A percentile compares a stretch with the other conserved stretches of the same genome.
Conservation (phyloP, 257 asterid genomes). For the Oldenlandia corymbosa region DNA sequence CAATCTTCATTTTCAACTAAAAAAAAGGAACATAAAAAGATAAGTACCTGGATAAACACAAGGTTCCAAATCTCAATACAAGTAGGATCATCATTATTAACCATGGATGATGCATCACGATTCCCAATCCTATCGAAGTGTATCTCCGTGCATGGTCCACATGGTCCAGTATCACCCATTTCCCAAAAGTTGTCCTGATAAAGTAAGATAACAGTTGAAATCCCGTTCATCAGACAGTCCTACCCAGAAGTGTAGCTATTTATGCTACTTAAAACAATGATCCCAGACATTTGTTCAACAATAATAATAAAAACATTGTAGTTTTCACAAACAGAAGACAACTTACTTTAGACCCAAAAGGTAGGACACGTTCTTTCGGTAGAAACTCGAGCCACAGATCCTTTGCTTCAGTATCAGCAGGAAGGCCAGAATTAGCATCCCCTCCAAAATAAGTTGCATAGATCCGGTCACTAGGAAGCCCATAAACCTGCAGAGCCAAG, state of each 20-base stretch:
- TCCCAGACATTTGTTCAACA: not conserved
- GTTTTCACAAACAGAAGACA: not conserved
- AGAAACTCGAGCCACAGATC: conserved; percentile 86
- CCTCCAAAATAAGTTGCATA: conserved; percentile 99
- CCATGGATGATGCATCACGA: conserved; percentile 82
- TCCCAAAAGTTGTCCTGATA: conserved; percentile 96
- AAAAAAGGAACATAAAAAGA: not conserved
- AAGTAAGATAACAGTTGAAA: conserved; percentile 11
- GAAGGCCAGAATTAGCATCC: conserved; percentile 80
- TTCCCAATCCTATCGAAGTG: conserved; percentile 93
- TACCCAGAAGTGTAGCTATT: not conserved
- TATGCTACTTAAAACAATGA: not conserved
- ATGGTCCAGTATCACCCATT: conserved; percentile 99
- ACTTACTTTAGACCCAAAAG: conserved; percentile 88
- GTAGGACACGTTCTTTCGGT: conserved; percentile 69
- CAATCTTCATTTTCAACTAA: not conserved
- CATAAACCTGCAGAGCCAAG: conserved; percentile 44
- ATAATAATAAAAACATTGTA: not conserved
- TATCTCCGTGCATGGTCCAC: conserved; percentile 98
- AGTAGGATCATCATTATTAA: conserved; percentile 93
- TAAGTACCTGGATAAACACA: conserved; percentile 84
- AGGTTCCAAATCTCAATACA: conserved; percentile 98
- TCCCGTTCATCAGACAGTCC: not conserved
- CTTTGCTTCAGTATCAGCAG: conserved; percentile 79
- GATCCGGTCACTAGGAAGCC: conserved; percentile 58